Percentiles rank a stretch among this genome's conserved stretches.
These are phyloP conservation scores for Candida multigemmis DNA, from an alignment of 805 yeast genomes.

Conservation along the genomic window DNA sequence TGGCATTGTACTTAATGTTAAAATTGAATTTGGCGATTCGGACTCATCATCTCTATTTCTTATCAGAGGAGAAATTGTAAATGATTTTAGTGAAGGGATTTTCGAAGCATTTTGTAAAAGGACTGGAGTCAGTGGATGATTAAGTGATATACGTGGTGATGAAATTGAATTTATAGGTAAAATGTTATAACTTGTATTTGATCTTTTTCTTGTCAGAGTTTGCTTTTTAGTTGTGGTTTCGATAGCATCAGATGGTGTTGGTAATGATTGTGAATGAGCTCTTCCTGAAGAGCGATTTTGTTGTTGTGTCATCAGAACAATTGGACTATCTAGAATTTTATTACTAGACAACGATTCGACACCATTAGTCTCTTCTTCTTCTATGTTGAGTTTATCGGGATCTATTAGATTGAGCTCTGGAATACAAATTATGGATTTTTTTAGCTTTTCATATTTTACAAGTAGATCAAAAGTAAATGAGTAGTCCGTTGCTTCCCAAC, in stretches of 20 bases:
- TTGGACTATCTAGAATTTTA: slow-evolving; percentile 21
- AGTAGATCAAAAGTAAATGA: slow-evolving; percentile 20
- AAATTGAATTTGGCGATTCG: slow-evolving; percentile 4
- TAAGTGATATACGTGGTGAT: slow-evolving; percentile 1
- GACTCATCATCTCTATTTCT: slow-evolving; percentile 7
- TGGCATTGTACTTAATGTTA: slow-evolving; percentile 3
- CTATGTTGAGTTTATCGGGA: too few species aligned
- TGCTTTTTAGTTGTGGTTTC: slow-evolving; percentile 3
- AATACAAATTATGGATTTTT: slow-evolving; percentile 11
- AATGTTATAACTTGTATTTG: slow-evolving; percentile 4
- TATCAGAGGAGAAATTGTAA: slow-evolving; percentile 29
- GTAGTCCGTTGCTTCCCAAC: slow-evolving; percentile 24
- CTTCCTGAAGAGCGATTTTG: slow-evolving; percentile 7
- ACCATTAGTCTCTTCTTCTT: too few species aligned
- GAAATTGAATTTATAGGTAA: background rate
- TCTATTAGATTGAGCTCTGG: too few species aligned
- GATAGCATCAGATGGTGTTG: slow-evolving; percentile 16
- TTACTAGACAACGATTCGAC: too few species aligned
- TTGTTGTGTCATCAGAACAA: slow-evolving; percentile 16
- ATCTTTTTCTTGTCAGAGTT: slow-evolving; percentile 6
- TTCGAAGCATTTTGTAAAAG: slow-evolving; percentile 8
- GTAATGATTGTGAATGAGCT: slow-evolving; percentile 25
- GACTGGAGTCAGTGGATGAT: slow-evolving; percentile 7
- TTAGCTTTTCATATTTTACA: slow-evolving; percentile 14
- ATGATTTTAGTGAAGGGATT: slow-evolving; percentile 27